A percentile compares a stretch with the other conserved stretches of the same genome.
Conservation (phyloP, 1,284 basidiomycete species). For the Moniliophthora roreri region DNA sequence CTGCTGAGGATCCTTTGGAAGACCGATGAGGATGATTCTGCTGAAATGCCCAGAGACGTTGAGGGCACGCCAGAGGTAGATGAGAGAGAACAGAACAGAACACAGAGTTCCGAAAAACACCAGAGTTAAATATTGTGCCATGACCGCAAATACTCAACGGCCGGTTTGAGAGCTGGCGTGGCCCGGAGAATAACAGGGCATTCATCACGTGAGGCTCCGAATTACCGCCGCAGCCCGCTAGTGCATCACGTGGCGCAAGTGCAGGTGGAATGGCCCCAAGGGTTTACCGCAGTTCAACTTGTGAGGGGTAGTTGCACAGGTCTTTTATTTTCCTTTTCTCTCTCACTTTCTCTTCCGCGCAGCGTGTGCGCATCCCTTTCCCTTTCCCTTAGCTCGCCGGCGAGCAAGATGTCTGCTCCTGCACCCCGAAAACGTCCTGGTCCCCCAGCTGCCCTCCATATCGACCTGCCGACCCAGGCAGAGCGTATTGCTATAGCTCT, state of each 20-base stretch:
- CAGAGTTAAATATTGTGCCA: conserved; percentile 28
- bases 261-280: too few relatives aligned
- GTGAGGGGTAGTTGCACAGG: conserved; percentile 6
- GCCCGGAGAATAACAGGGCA: too few relatives aligned
- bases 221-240: too few relatives aligned
- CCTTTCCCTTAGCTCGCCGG: conserved; percentile 40
- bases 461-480: conserved; percentile 50
- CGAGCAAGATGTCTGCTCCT: conserved; percentile 28
- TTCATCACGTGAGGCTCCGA: too few relatives aligned
- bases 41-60: conserved; percentile 51
- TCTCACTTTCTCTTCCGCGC: conserved; percentile 27
- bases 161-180: background rate
- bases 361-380: too few relatives aligned
- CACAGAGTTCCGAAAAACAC: conserved; percentile 52
- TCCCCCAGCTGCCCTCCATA: conserved; percentile 58
- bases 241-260: too few relatives aligned
- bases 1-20: conserved; percentile 32
- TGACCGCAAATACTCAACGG: background rate
- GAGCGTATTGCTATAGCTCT: conserved; percentile 48
- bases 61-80: conserved; percentile 41
- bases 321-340: conserved; percentile 14
- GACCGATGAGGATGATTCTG: conserved; percentile 63
- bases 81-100: conserved; percentile 45
- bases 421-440: conserved; percentile 40
- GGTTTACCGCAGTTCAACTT: too few relatives aligned